Evolutionary conservation across 306 rosid species (phyloP), one percentile per base, ranked within the genome.

Genomic region (Mucuna pruriens): DNA sequence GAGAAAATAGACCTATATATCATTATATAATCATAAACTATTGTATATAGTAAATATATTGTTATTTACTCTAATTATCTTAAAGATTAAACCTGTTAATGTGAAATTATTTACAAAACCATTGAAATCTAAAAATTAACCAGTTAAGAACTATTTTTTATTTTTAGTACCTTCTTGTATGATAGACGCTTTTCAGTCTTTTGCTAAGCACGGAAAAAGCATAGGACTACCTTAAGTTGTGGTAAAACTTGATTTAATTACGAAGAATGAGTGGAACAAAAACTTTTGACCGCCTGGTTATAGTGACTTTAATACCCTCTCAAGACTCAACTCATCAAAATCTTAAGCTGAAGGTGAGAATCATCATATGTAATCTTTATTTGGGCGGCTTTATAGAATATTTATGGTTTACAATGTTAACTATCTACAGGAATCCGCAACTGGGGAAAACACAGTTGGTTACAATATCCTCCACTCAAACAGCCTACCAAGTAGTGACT

Each of bases 401-500:
- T 74, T 83, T 67, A 74, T 52, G 31, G 40, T 60, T 68, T 77
- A 38, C 74, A 74, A 62, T 49, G 55, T 55, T 16, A 76, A 86
- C 54, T 71, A 34, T 82, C 39, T 92, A 79, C 89, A 94, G 96
- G 63, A 66, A 82, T 94, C 98, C 31, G 74, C 70, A 26, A 16
- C 81, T 44, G 89, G 79, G 55, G n/a, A 80, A 80, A 52, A 4
- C 79, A 83, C 94, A 34, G 49, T 94, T 44, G 98, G 98, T 70
- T 8, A 75, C 80, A 92, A 80, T 70, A 12, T 94, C 85, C 97
- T 94, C 63, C 78, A 19, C 31, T 51, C 80, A 58, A 84, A 85
- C 80, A 67, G 39, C 86, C 68, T 94, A 87, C 97, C 98, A n/a
- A 52, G 2, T 71, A 84, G 4, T 7, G 94, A 82, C 75, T 34